Conservation (phyloP, 2,329 filamentous ascomycete species). For the Macrophomina phaseolina region DNA sequence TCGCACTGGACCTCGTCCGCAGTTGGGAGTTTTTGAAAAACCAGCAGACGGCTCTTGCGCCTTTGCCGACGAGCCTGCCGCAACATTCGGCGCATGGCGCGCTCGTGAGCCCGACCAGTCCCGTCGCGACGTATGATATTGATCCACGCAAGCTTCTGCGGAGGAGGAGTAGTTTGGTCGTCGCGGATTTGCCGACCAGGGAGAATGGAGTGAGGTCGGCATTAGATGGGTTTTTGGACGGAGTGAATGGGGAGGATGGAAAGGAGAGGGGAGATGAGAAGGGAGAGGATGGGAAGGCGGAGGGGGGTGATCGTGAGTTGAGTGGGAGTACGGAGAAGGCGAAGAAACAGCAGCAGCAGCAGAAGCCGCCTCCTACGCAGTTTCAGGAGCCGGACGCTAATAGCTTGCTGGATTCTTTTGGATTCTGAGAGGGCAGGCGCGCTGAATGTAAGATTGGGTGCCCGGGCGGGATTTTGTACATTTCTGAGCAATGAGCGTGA, state of each 20-base stretch:
- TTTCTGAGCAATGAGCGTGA: too few species aligned
- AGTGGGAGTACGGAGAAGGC: slow-evolving; percentile 43
- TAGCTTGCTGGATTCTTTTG: slow-evolving; percentile 90
- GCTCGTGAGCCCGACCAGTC: slow-evolving; percentile 31
- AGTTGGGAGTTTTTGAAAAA: slow-evolving; percentile 76
- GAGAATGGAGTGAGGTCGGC: slow-evolving; percentile 34
- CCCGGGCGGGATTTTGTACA: too few species aligned
- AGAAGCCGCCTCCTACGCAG: slow-evolving; percentile 69
- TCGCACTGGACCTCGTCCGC: slow-evolving; percentile 82
- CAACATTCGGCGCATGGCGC: neutral
- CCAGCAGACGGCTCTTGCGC: slow-evolving; percentile 31
- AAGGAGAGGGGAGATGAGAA: slow-evolving; percentile 30
- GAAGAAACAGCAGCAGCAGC: slow-evolving; percentile 38
- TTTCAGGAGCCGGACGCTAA: slow-evolving; percentile 93
- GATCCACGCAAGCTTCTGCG: slow-evolving; percentile 73
- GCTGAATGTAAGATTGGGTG: neutral
- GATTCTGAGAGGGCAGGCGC: slow-evolving; percentile 66
- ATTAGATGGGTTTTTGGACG: slow-evolving; percentile 28
- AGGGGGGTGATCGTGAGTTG: slow-evolving; percentile 51
- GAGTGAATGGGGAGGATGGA: slow-evolving; percentile 29
- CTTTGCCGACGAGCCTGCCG: slow-evolving; percentile 30
- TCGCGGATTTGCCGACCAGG: slow-evolving; percentile 69
- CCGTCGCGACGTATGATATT: slow-evolving; percentile 42
- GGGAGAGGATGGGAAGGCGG: slow-evolving; percentile 34
- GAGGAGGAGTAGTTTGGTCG: slow-evolving; percentile 76